phyloP scores from a whole-genome alignment of 2,329 filamentous ascomycete species.

The Monosporascus sp. region DNA sequence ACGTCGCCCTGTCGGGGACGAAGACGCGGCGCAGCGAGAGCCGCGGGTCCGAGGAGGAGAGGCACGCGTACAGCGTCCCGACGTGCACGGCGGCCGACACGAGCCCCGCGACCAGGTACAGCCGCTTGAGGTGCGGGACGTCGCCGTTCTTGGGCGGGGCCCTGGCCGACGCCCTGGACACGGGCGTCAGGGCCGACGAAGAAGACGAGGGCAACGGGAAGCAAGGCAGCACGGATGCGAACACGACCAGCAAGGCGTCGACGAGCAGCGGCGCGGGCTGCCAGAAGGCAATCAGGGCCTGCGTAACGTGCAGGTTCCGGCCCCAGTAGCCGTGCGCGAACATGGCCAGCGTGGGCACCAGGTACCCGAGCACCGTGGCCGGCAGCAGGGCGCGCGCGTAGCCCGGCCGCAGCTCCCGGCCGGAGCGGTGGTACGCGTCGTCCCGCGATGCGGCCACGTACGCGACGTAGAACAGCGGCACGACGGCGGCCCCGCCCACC shows the following conservation, averaged over 20 bases:
- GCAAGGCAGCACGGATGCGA: neutral
- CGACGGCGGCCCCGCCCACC: conserved; percentile 17
- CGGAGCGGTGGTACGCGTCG: conserved; percentile 14
- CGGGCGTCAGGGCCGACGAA: neutral
- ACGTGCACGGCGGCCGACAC: conserved; percentile 16
- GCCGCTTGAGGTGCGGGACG: conserved; percentile 19
- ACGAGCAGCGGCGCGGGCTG: conserved; percentile 19
- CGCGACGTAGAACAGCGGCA: conserved; percentile 19
- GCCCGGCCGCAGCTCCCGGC: conserved; percentile 11
- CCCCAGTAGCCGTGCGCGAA: conserved; percentile 10
- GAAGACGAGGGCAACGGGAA: conserved; percentile 10
- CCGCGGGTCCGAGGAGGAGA: conserved; percentile 14
- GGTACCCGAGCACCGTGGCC: conserved; percentile 17
- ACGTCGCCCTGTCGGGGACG: conserved; percentile 11
- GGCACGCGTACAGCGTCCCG: conserved; percentile 15
- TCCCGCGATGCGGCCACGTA: conserved; percentile 9
- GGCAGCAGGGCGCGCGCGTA: conserved; percentile 18
- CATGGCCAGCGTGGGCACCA: conserved; percentile 18
- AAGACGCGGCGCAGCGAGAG: conserved; percentile 20
- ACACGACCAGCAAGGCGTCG: conserved; percentile 12
- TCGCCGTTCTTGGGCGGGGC: conserved; percentile 8
- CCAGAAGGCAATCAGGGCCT: conserved; percentile 21
- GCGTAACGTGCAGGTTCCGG: conserved; percentile 7
- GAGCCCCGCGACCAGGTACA: conserved; percentile 14
- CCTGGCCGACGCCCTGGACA: neutral